A percentile compares a stretch with the other conserved stretches of the same genome.
phyloP scores from a whole-genome alignment of 495 filamentous ascomycete species.

The Podospora comata region DNA sequence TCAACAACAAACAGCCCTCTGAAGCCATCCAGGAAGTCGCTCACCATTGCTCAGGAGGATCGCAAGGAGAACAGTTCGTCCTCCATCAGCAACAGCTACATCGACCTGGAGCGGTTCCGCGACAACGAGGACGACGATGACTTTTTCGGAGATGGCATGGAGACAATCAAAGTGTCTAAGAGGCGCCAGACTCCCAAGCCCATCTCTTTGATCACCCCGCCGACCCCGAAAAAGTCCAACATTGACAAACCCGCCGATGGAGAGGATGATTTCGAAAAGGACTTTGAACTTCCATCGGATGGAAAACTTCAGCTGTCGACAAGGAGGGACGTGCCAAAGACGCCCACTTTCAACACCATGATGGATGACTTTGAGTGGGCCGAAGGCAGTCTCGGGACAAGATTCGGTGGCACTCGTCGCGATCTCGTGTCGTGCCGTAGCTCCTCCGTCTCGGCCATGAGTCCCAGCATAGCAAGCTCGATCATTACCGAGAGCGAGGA shows the following conservation, averaged over 20 bases:
- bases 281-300: constrained; percentile 67
- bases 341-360: constrained; percentile 48
- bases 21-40: constrained; percentile 33
- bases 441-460: constrained; percentile 83
- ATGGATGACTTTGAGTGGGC: constrained; percentile 88
- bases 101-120: constrained; percentile 58
- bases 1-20: constrained; percentile 42
- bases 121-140: constrained; percentile 58
- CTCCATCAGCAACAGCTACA: constrained; percentile 32
- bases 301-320: constrained; percentile 59
- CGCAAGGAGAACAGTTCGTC: constrained; percentile 32
- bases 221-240: constrained; percentile 45
- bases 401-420: constrained; percentile 78
- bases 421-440: constrained; percentile 73
- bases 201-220: constrained; percentile 55
- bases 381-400: constrained; percentile 84
- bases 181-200: constrained; percentile 52
- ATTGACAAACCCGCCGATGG: constrained; percentile 36
- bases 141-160: constrained; percentile 57
- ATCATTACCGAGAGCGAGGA: constrained; percentile 93
- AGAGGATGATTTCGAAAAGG: constrained; percentile 70
- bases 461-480: constrained; percentile 86
- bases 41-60: constrained; percentile 22
- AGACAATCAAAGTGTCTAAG: constrained; percentile 67
- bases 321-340: constrained; percentile 56